Evolutionary conservation across 1,284 basidiomycete species (phyloP).

Genomic region (Moesziomyces sp.): DNA sequence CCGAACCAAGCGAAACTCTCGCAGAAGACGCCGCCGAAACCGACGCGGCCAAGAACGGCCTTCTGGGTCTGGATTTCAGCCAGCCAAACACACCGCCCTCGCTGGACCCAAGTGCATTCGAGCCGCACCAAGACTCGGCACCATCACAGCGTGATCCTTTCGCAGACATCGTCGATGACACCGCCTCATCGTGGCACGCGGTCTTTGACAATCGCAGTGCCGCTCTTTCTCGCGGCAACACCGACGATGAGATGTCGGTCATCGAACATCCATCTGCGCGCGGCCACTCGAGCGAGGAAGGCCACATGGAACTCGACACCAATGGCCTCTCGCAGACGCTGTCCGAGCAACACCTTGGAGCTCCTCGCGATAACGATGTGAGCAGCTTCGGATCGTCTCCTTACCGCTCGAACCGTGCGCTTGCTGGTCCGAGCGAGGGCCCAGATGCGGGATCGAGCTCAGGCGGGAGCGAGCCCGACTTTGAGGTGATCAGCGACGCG

Average conservation of each 20-base stretch:
- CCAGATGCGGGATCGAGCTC: slow-evolving; percentile 6
- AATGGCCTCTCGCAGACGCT: slow-evolving; percentile 45
- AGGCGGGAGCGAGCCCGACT: slow-evolving; percentile 26
- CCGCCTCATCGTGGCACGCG: slow-evolving; percentile 44
- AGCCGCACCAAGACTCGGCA: background rate
- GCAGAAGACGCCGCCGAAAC: slow-evolving; percentile 2
- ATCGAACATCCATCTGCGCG: background rate
- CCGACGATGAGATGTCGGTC: background rate
- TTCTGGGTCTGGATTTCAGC: slow-evolving; percentile 29
- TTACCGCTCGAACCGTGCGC: slow-evolving; percentile 32
- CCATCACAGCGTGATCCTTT: slow-evolving; percentile 15
- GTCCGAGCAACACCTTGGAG: slow-evolving; percentile 33
- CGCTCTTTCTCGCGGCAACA: background rate
- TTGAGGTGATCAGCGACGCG: slow-evolving; percentile 37
- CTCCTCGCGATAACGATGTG: slow-evolving; percentile 3
- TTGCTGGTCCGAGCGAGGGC: slow-evolving; percentile 3
- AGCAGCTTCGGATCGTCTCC: slow-evolving; percentile 13
- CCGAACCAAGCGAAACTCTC: background rate
- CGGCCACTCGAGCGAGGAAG: slow-evolving; percentile 8
- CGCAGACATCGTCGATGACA: slow-evolving; percentile 23
- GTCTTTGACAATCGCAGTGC: slow-evolving; percentile 23
- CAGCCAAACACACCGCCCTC: background rate
- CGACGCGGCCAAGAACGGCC: slow-evolving; percentile 15
- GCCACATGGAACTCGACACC: slow-evolving; percentile 29
- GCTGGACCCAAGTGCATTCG: background rate